Percentiles rank a stretch among this genome's conserved stretches.
These are phyloP conservation scores for Leccinum sublutescens DNA, from an alignment of 768 basidiomycete species.

Conservation along the genomic window DNA sequence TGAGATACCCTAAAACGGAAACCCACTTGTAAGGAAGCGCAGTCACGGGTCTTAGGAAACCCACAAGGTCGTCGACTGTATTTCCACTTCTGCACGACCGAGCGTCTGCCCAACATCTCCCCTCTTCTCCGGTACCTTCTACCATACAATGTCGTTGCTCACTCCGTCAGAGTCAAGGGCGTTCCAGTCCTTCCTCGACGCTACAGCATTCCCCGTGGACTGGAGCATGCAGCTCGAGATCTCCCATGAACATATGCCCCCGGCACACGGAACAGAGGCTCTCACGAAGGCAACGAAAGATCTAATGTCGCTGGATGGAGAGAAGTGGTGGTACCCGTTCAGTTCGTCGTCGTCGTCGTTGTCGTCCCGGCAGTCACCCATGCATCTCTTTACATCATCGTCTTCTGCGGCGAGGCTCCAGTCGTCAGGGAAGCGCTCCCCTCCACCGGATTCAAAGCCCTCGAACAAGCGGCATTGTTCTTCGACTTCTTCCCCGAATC, in stretches of 20 bases:
- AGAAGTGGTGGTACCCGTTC: constrained; percentile 36
- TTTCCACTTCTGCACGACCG: constrained; percentile 5
- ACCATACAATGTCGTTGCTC: constrained; percentile 53
- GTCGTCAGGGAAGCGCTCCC: constrained; percentile 27
- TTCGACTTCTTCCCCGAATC: constrained; percentile 12
- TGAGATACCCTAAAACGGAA: constrained; percentile 21
- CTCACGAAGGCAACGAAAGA: constrained; percentile 81
- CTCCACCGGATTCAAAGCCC: constrained; percentile 20
- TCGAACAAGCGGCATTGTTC: constrained; percentile 36
- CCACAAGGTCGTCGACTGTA: constrained; percentile 16
- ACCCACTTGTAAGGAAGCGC: constrained; percentile 25
- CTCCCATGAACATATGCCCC: constrained; percentile 46
- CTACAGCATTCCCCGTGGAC: constrained; percentile 41
- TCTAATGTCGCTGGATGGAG: constrained; percentile 68
- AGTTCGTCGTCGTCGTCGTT: constrained; percentile 27
- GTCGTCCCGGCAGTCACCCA: constrained; percentile 28
- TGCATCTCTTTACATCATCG: constrained; percentile 17
- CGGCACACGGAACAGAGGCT: constrained; percentile 57
- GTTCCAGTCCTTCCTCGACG: constrained; percentile 68
- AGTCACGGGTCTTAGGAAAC: constrained; percentile 29
- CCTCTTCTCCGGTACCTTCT: background rate
- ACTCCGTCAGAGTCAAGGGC: constrained; percentile 64
- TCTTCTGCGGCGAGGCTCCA: constrained; percentile 15
- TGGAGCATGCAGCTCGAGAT: constrained; percentile 43
- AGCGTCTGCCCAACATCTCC: background rate